phyloP scores from a whole-genome alignment of 257 asterid genomes.

The Lycium ferocissimum region DNA sequence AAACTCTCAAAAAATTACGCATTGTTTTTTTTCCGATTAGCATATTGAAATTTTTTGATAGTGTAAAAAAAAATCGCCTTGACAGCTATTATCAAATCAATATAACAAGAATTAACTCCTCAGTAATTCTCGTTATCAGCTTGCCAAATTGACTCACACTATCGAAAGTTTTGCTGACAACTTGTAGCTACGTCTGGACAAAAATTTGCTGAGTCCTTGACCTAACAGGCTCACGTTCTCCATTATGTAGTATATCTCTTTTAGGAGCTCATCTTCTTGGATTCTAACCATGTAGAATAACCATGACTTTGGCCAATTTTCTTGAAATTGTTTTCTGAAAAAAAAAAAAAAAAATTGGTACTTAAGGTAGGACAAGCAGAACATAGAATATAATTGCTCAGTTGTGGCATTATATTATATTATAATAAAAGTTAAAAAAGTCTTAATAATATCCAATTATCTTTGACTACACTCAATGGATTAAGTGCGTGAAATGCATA shows the following conservation, averaged over 20 bases:
- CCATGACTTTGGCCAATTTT: neutral
- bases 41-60: neutral
- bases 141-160: neutral
- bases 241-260: neutral
- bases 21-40: neutral
- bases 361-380: conserved; percentile 16
- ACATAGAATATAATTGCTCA: neutral
- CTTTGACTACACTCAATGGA: neutral
- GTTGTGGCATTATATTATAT: neutral
- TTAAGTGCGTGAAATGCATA: neutral
- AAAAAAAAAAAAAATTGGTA: neutral
- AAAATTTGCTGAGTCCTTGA: neutral
- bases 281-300: neutral
- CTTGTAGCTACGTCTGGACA: conserved; percentile 18
- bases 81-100: neutral
- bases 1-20: neutral
- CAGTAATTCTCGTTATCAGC: neutral
- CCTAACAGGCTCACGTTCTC: conserved; percentile 13
- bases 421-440: neutral
- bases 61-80: neutral
- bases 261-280: neutral
- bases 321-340: neutral
- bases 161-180: neutral
- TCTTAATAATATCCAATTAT: neutral
- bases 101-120: too few relatives aligned